These are phyloP conservation scores for Stereocaulon alpinum DNA, from an alignment of 495 filamentous ascomycete genomes.

Conservation along the genomic window DNA sequence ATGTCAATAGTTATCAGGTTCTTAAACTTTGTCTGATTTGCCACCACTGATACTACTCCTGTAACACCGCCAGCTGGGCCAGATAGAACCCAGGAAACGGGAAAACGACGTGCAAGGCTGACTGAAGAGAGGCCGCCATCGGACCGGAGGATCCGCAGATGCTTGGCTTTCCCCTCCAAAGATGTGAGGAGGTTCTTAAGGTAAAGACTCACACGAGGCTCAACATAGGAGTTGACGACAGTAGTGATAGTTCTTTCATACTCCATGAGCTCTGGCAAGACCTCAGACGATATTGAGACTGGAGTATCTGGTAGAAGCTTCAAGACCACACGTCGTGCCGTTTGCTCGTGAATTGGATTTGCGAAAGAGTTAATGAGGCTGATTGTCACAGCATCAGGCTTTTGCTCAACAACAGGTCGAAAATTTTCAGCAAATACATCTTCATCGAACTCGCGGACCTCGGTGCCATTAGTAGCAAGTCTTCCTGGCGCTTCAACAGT, in stretches of 20 bases:
- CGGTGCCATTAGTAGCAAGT: slow-evolving; percentile 35
- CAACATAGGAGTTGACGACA: slow-evolving; percentile 40
- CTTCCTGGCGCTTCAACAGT: slow-evolving; percentile 40
- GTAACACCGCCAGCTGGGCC: slow-evolving; percentile 40
- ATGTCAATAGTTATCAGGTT: slow-evolving; percentile 43
- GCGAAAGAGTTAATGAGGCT: slow-evolving; percentile 41
- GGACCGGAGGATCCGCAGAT: slow-evolving; percentile 39
- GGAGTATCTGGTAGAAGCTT: slow-evolving; percentile 32
- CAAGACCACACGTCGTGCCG: slow-evolving; percentile 30
- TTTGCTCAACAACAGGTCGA: slow-evolving; percentile 23
- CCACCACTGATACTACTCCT: slow-evolving; percentile 37
- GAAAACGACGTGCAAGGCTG: slow-evolving; percentile 34
- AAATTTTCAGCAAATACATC: slow-evolving; percentile 29
- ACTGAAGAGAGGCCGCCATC: slow-evolving; percentile 40
- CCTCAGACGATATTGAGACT: slow-evolving; percentile 37
- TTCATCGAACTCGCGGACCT: slow-evolving; percentile 32
- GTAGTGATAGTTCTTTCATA: slow-evolving; percentile 44
- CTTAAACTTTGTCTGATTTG: slow-evolving; percentile 36
- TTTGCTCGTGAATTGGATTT: slow-evolving; percentile 33
- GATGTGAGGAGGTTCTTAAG: slow-evolving; percentile 30
- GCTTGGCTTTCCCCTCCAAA: slow-evolving; percentile 32
- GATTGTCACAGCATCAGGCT: slow-evolving; percentile 38
- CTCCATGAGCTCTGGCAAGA: slow-evolving; percentile 40
- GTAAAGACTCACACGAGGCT: slow-evolving; percentile 40
- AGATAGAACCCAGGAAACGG: slow-evolving; percentile 40